Conservation (phyloP, 2,329 filamentous ascomycete genomes). For the Grosmannia serpens region DNA sequence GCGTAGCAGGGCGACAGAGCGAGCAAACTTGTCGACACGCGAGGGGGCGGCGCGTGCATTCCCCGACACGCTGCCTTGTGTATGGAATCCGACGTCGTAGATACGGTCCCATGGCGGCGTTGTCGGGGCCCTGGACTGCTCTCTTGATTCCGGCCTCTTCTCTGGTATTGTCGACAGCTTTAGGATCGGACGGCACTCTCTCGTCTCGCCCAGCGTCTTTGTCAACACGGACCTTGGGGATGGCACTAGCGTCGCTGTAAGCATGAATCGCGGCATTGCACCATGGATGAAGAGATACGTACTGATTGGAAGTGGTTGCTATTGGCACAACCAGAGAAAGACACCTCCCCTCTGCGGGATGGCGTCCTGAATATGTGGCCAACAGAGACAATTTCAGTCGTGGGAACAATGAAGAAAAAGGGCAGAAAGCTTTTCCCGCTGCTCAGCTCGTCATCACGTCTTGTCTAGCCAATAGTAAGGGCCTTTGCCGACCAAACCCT, state of each 20-base stretch:
- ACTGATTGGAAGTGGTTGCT: background rate
- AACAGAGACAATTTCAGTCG: too few species aligned
- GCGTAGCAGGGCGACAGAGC: background rate
- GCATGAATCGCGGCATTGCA: background rate
- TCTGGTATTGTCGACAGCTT: background rate
- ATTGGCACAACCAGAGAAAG: background rate
- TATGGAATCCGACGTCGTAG: slow-evolving; percentile 3
- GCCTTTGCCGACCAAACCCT: background rate
- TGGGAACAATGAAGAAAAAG: too few species aligned
- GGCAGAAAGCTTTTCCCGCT: background rate
- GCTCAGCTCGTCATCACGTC: background rate
- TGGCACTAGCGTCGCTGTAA: background rate
- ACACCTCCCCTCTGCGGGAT: background rate
- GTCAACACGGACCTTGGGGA: background rate
- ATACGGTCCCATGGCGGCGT: slow-evolving; percentile 9
- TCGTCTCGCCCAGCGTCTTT: background rate
- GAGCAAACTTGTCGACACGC: background rate
- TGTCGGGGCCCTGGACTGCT: background rate
- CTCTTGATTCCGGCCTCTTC: background rate
- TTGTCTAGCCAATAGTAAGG: background rate
- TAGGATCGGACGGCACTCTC: background rate
- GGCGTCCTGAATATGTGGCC: background rate
- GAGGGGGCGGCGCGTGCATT: background rate
- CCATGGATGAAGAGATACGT: background rate
- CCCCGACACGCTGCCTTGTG: background rate